phyloP scores from a whole-genome alignment of 2,329 filamentous ascomycete genomes.

The Phialemoniopsis sp. region DNA sequence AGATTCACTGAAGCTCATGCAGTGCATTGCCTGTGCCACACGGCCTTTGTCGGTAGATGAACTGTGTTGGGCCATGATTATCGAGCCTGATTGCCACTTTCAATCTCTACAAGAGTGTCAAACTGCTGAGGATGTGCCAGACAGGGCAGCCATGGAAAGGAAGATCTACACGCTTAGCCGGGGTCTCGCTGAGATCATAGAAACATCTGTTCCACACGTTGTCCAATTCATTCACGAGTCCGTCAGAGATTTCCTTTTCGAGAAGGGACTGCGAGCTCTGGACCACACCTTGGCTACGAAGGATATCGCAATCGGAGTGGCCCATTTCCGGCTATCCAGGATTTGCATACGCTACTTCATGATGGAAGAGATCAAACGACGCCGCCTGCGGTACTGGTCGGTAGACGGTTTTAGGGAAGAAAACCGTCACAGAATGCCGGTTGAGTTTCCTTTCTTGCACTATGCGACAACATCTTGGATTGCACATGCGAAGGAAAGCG shows the following conservation, averaged over 20 bases:
- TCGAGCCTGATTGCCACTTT: constrained; percentile 15
- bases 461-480: no score
- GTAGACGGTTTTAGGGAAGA: no score
- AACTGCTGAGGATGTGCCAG: constrained; percentile 9
- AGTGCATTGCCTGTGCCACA: constrained; percentile 25
- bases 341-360: no score
- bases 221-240: constrained; percentile 29
- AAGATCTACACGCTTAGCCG: constrained; percentile 16
- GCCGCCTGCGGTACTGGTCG: no score
- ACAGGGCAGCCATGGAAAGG: constrained; percentile 10
- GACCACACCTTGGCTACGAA: no score
- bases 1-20: constrained; percentile 17
- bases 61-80: constrained; percentile 23
- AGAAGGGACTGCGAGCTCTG: constrained; percentile 7
- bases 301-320: no score
- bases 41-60: constrained; percentile 18
- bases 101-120: constrained; percentile 11
- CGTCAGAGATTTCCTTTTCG: constrained; percentile 24
- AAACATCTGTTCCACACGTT: background rate
- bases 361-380: no score
- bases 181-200: constrained; percentile 21
- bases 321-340: no score
- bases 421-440: no score
- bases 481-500: no score
- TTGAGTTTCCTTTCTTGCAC: no score